Conservation (phyloP, 495 filamentous ascomycete genomes). For the Penicillium arizonense region DNA sequence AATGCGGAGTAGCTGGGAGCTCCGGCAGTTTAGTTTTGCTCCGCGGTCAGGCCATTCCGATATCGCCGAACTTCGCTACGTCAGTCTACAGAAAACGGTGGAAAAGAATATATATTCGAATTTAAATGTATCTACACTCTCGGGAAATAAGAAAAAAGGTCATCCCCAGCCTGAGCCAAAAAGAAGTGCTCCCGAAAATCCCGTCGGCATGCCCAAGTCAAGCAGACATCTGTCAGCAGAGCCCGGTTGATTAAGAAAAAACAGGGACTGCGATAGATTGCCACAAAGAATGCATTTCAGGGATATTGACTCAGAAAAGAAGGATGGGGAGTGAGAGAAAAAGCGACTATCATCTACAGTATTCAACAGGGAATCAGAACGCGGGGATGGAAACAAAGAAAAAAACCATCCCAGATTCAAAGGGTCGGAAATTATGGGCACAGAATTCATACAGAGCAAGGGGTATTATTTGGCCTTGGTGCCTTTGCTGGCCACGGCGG, state of each 20-base stretch:
- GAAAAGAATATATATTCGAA: slow-evolving; percentile 2
- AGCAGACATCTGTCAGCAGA: not conserved
- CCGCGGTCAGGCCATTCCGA: slow-evolving; percentile 30
- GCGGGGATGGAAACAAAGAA: not conserved
- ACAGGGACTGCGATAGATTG: not conserved
- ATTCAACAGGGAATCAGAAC: slow-evolving; percentile 3
- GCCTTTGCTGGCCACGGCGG: slow-evolving; percentile 43
- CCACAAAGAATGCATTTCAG: not conserved
- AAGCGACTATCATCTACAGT: slow-evolving; percentile 9
- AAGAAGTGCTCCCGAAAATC: not conserved
- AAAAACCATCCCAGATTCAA: not conserved
- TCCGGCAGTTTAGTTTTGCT: slow-evolving; percentile 28
- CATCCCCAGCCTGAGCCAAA: not conserved
- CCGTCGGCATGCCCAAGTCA: not conserved
- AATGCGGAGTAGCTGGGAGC: slow-evolving; percentile 9
- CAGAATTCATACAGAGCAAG: slow-evolving; percentile 21
- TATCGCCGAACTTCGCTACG: slow-evolving; percentile 18
- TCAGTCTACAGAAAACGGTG: slow-evolving; percentile 1
- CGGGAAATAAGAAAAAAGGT: not conserved
- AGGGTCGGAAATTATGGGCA: slow-evolving; percentile 19
- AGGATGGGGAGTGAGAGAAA: not conserved
- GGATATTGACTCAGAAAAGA: slow-evolving; percentile 7
- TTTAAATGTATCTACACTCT: slow-evolving; percentile 5
- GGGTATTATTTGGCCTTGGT: slow-evolving; percentile 32
- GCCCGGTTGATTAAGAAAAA: not conserved